phyloP scores from a whole-genome alignment of 108 stramenopile species.

The Cyclotella distinguenda region DNA sequence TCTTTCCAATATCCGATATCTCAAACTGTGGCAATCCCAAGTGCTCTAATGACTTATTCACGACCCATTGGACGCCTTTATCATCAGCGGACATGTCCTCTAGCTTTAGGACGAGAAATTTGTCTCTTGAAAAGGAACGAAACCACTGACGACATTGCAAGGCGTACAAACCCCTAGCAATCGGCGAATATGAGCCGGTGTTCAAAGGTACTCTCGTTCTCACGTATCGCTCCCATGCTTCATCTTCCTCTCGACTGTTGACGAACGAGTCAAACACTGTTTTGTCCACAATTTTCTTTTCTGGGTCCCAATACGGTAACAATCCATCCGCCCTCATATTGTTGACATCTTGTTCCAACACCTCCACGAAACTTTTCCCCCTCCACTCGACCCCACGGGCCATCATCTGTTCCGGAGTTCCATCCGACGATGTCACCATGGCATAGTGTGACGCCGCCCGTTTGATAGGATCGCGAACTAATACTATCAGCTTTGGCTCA shows the following conservation, averaged over 20 bases:
- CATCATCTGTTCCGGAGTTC: conserved; percentile 80
- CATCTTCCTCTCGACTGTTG: conserved; percentile 58
- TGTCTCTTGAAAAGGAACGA: conserved; percentile 62
- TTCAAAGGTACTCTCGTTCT: conserved; percentile 66
- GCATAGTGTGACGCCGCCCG: conserved; percentile 92
- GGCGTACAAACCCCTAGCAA: conserved; percentile 91
- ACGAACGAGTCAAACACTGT: conserved; percentile 50
- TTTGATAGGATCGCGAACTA: conserved; percentile 91
- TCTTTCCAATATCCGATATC: conserved; percentile 31
- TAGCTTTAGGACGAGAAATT: conserved; percentile 74
- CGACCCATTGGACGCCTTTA: conserved; percentile 49
- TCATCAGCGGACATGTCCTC: conserved; percentile 66
- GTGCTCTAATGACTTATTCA: conserved; percentile 49
- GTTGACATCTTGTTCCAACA: conserved; percentile 74
- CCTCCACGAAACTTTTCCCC: conserved; percentile 80
- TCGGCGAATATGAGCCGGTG: conserved; percentile 86
- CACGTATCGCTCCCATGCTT: conserved; percentile 71
- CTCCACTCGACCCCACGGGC: conserved; percentile 79
- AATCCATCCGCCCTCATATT: conserved; percentile 72
- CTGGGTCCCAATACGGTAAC: conserved; percentile 74
- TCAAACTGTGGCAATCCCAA: conserved; percentile 54
- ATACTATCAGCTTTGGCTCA: conserved; percentile 81
- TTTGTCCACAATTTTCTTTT: conserved; percentile 52
- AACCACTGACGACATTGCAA: conserved; percentile 94
- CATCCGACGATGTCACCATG: conserved; percentile 87